Conservation (phyloP, 345 rosid genomes). For the Hibiscus syriacus region DNA sequence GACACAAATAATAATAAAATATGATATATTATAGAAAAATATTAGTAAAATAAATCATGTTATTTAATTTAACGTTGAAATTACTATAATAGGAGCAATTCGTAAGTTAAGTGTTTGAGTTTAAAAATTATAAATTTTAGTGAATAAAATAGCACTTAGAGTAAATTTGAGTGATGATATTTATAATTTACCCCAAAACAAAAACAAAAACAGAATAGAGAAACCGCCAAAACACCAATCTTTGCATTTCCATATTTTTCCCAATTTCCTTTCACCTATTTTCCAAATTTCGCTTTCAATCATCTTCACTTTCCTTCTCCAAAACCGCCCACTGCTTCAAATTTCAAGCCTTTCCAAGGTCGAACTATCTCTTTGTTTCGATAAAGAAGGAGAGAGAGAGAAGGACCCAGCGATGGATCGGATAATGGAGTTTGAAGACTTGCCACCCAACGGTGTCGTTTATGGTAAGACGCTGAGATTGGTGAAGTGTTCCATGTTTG, state of each 20-base stretch:
- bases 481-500: constrained; percentile 93
- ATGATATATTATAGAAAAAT: no score
- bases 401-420: constrained; percentile 3
- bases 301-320: neutral
- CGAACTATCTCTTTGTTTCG: constrained; percentile 22
- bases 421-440: constrained; percentile 31
- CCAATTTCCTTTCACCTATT: constrained; percentile 6
- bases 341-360: constrained; percentile 25
- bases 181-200: constrained; percentile 35
- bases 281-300: constrained; percentile 17
- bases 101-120: no score
- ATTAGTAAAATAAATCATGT: no score
- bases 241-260: constrained; percentile 16
- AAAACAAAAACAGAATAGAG: no score
- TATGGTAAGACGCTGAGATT: constrained; percentile 67
- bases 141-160: neutral
- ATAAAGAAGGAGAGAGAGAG: constrained; percentile 27
- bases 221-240: no score
- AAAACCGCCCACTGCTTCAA: constrained; percentile 19
- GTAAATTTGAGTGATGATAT: constrained; percentile 28
- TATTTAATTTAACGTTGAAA: no score
- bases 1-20: no score
- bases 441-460: constrained; percentile 45
- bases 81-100: no score
- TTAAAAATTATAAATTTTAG: no score